Base-by-base conservation (phyloP, 1,284 basidiomycete genomes). In the Earliella scabrosa region DNA sequence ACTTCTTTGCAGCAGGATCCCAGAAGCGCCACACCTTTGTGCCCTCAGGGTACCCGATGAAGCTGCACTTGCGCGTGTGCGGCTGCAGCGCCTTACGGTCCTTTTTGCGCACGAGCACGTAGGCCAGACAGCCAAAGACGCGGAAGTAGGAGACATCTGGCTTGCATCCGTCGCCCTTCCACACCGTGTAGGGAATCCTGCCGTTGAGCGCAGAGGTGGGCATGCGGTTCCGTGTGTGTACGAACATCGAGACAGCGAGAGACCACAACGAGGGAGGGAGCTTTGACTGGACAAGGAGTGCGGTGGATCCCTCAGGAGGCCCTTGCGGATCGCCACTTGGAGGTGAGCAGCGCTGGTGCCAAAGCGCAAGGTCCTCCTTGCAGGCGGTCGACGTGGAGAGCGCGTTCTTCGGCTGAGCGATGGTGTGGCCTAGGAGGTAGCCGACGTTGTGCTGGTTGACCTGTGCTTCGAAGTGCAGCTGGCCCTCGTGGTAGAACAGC, bases 11-110 rank as follows among this genome's bases (percentile, higher is more conserved):
- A 40, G 39, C 39, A 8, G 66, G 65, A 43, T 73, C 64, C 50
- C 62, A 75, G 59, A 73, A 72, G 26, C 58, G 58, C 70, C 70
- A 73, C 2, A 45, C 70, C 52, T 70, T 66, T 40, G 62, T 63
- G 18, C 63, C 67, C 5, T 55, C 48, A 1, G 68, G 66, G 57
- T 75, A 77, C 7, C 75, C 75, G 54, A 77, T 60, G 46, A 75
- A 73, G 29, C 74, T 59, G 34, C 70, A 74, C 60, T 73, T 73
- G 35, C 68, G 41, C 10, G 68, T 69, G 55, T 75, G 70, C 1
- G 67, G 60, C 8, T 58, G 59, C 16, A 75, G 60, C 20, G 61
- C 62, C 23, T 50, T 54, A 5, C 63, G 56, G 51, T 72, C 68
- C n/a, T 70, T 68, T 14, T 70, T 71, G 44, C 68, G 65, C n/a